Percentiles rank a stretch among this genome's conserved stretches.
phyloP scores from a whole-genome alignment of 129 eudicot genomes.

The Sambucus nigra region DNA sequence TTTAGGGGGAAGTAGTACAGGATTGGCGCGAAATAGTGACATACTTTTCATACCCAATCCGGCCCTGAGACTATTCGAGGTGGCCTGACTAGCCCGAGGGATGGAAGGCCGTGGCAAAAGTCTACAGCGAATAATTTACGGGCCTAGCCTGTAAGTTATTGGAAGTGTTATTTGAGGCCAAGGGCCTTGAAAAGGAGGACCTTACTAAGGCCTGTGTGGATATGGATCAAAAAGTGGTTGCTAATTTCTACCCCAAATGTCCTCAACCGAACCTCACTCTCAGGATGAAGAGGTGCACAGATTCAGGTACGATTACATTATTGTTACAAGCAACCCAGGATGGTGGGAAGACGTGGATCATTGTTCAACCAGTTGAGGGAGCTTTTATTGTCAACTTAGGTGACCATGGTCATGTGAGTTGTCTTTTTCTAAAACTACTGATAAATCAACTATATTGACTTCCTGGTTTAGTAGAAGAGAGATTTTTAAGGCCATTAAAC shows the following conservation, averaged over 20 bases:
- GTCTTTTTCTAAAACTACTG: background rate
- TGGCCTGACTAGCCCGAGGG: slow-evolving; percentile 91
- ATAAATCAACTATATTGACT: background rate
- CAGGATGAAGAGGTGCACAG: slow-evolving; percentile 87
- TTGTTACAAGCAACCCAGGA: slow-evolving; percentile 89
- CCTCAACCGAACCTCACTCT: slow-evolving; percentile 82
- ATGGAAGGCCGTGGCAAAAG: slow-evolving; percentile 56
- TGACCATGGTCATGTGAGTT: slow-evolving; percentile 90
- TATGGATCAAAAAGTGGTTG: slow-evolving; percentile 91
- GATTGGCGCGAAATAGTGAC: slow-evolving; percentile 95
- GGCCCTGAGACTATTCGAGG: slow-evolving; percentile 70
- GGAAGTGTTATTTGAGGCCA: slow-evolving; percentile 76
- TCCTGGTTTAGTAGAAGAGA: background rate
- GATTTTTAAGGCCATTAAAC: no score
- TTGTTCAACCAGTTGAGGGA: slow-evolving; percentile 75
- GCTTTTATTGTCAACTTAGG: slow-evolving; percentile 96
- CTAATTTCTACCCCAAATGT: slow-evolving; percentile 82
- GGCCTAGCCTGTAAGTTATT: slow-evolving; percentile 52
- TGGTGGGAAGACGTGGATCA: slow-evolving; percentile 86
- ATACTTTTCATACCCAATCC: slow-evolving; percentile 71
- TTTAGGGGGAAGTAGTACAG: slow-evolving; percentile 91
- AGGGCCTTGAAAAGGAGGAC: slow-evolving; percentile 81
- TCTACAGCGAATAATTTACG: slow-evolving; percentile 63
- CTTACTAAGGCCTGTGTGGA: slow-evolving; percentile 76
- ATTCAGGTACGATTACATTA: slow-evolving; percentile 88